These are phyloP conservation scores for Jackrogersella multiformis DNA, from an alignment of 495 filamentous ascomycete genomes.

Conservation along the genomic window DNA sequence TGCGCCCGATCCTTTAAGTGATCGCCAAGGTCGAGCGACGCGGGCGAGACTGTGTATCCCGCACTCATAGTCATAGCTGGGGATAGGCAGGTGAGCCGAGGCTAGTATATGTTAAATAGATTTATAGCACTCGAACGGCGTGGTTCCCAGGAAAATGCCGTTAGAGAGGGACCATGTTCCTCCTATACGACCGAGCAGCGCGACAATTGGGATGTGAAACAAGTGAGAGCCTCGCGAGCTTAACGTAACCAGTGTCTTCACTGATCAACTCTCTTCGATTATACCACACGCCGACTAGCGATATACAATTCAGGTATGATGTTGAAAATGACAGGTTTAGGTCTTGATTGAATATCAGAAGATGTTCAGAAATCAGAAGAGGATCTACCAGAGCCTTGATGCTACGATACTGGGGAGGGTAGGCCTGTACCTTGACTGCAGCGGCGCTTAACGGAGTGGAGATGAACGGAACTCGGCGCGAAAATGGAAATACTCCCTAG, in stretches of 20 bases:
- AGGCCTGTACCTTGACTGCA: slow-evolving; percentile 33
- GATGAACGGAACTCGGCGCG: slow-evolving; percentile 25
- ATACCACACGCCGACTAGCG: slow-evolving; percentile 1
- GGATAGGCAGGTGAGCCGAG: slow-evolving; percentile 23
- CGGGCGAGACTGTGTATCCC: slow-evolving; percentile 47
- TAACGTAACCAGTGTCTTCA: slow-evolving; percentile 21
- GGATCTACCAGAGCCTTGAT: slow-evolving; percentile 25
- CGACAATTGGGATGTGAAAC: slow-evolving; percentile 13
- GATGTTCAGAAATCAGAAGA: slow-evolving; percentile 26
- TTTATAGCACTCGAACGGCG: slow-evolving; percentile 30
- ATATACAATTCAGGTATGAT: slow-evolving; percentile 13
- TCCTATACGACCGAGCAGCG: slow-evolving; percentile 13
- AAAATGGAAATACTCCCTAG: slow-evolving; percentile 44
- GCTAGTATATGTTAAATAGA: slow-evolving; percentile 41
- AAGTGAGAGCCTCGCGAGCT: slow-evolving; percentile 36
- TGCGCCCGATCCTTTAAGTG: slow-evolving; percentile 38
- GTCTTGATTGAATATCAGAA: slow-evolving; percentile 30
- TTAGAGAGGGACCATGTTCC: slow-evolving; percentile 42
- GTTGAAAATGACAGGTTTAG: slow-evolving; percentile 9
- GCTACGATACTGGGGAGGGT: slow-evolving; percentile 24
- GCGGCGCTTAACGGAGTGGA: slow-evolving; percentile 44
- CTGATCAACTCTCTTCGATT: slow-evolving; percentile 22
- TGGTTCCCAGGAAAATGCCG: slow-evolving; percentile 25
- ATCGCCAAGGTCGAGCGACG: slow-evolving; percentile 45
- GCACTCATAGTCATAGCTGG: slow-evolving; percentile 45